Evolutionary conservation across 148 eudicot species (phyloP), one percentile per base, ranked within the genome.

Genomic region (Drosera capensis): DNA sequence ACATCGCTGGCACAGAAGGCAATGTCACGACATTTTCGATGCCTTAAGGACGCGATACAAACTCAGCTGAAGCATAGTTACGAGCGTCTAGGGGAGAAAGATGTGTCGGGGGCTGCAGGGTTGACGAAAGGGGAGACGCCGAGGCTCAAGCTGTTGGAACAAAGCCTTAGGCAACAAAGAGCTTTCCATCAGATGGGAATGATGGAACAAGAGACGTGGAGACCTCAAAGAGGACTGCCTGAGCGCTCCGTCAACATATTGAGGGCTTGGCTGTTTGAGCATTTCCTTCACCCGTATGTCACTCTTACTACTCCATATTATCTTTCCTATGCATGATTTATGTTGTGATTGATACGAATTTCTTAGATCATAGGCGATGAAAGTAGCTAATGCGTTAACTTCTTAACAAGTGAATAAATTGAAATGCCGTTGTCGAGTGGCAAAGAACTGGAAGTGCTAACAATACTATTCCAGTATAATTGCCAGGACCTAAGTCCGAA

Each of bases 131-230:
- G 97, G 4, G 97, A 88, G 62, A 88, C 97, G 0, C 97, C 97
- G 12, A 65, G 97, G 62, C 72, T 88, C 2, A 75, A 74, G 51
- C 21, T 80, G 40, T 55, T 88, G 12, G 97, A 88, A 39, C 94
- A 80, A 69, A 83, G 84, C 55, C 49, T 83, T 4, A 72, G 97
- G 50, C 97, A 88, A 35, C 97, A 83, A 63, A 66, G 97, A 43
- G 87, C 84, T 0, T 83, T 83, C 22, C 87, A 83, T 45, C 97
- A 88, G 54, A 84, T 88, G 94, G 94, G 97, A 1, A 72, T 88
- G 75, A 80, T 88, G 81, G 92, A 88, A 9, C 92, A 80, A 59
- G 95, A 84, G 50, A 87, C 94, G 9, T 88, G 97, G 97, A 64
- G 94, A 26, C 97, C 97, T 6, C 97, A 88, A 53, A 63, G 97